Evolutionary conservation across 176 grass and related monocot species (phyloP).

Genomic region (Aegilops bicornis): DNA sequence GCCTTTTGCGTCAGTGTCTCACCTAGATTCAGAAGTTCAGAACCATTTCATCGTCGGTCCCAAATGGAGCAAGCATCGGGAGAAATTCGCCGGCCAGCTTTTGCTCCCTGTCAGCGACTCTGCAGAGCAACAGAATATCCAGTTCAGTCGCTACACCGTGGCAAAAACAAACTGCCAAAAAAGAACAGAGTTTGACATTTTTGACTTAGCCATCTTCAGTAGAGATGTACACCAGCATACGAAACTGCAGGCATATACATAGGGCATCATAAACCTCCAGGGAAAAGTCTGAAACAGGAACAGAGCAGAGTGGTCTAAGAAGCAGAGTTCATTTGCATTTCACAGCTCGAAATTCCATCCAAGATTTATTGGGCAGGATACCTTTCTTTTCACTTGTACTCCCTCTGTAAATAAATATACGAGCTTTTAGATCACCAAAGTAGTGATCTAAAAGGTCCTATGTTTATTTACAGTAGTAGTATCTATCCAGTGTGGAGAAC

Average conservation of each 20-base stretch:
- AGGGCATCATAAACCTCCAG: not conserved
- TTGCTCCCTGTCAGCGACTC: not conserved
- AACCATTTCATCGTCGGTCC: not conserved
- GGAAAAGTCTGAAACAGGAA: not conserved
- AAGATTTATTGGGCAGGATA: not conserved
- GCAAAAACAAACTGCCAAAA: not conserved
- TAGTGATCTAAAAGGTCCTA: too few species aligned
- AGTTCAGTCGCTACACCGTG: not conserved
- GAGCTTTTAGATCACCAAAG: too few species aligned
- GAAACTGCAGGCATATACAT: not conserved
- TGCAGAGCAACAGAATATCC: not conserved
- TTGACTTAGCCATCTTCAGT: not conserved
- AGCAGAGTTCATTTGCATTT: not conserved
- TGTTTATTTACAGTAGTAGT: not conserved
- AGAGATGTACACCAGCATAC: not conserved
- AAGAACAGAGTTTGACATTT: not conserved
- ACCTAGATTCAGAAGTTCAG: not conserved
- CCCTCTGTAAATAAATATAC: too few species aligned
- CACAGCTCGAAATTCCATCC: not conserved
- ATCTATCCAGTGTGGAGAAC: not conserved
- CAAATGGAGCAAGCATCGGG: not conserved
- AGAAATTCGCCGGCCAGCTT: not conserved
- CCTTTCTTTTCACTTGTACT: not conserved
- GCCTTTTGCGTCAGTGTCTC: not conserved
- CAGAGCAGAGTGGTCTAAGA: not conserved